Base-by-base conservation (phyloP, 2,329 filamentous ascomycete genomes). In the Byssoonygena ceratinophila region DNA sequence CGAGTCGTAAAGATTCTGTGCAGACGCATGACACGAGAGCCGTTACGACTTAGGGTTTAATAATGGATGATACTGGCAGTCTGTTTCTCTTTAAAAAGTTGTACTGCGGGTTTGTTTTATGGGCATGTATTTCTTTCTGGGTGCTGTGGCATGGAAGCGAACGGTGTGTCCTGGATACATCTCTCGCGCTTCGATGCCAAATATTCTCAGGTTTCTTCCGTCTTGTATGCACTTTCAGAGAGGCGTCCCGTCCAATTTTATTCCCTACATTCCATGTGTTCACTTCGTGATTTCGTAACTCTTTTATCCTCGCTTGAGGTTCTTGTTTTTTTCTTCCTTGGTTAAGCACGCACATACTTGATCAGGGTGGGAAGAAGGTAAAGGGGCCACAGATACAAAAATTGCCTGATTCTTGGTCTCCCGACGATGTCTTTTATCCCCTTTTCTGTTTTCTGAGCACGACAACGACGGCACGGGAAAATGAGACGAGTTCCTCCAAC, bases 1-100 rank as follows among this genome's bases (percentile, higher is more conserved):
- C 44, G 52, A 52, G 44, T 31, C 36, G 53, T 51, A 48, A 45
- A 43, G 40, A 29, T 31, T 34, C 48, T 18, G 27, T 55, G 18
- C 47, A 50, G 37, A 23, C 46, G 32, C 31, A 29, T 23, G 32
- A 52, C 34, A 43, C 22, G 34, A 47, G 43, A 52, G 43, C 43
- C 34, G 18, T 47, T 52, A 52, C 43, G 50, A 52, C 41, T 40
- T 40, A 46, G 50, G 50, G 50, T 46, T 54, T 54, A 46, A 54
- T 54, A 54, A 53, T 56, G 57, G 51, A 52, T 48, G 46, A 52
- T 53, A 53, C 51, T 48, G 57, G 57, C 52, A 55, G 52, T 55
- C 16, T 43, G 36, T 43, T 45, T 51, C 43, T 37, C 7, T 44
- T 27, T 44, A 27, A 57, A 56, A 57, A 57, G 55, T 57, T 54